Conservation (phyloP, 108 stramenopile species). For the Cyclostephanos tholiformis region DNA sequence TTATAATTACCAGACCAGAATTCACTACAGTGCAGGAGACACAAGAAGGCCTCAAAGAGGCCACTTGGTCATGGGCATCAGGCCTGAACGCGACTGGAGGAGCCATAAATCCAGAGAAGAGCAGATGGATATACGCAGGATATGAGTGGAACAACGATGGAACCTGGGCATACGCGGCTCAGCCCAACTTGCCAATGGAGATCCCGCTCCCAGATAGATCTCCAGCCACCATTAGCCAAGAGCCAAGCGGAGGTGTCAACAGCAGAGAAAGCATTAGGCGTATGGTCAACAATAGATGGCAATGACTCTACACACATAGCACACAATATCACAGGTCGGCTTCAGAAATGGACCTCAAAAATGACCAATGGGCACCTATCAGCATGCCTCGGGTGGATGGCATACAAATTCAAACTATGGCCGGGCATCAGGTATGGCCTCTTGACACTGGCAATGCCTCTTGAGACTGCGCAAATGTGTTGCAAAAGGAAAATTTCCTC, state of each 20-base stretch:
- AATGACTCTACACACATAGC: background rate
- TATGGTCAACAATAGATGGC: background rate
- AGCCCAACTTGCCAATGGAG: background rate
- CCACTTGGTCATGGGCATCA: background rate
- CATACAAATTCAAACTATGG: slow-evolving; percentile 6
- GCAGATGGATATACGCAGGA: background rate
- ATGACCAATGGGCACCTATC: background rate
- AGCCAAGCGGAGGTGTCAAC: background rate
- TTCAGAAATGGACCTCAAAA: background rate
- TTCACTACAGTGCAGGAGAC: background rate
- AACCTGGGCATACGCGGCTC: background rate
- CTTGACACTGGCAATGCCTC: background rate
- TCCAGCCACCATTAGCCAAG: background rate
- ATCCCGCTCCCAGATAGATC: background rate
- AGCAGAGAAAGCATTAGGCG: background rate
- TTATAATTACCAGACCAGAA: background rate
- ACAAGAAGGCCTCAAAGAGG: background rate
- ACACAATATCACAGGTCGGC: background rate
- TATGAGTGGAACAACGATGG: background rate
- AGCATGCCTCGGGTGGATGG: background rate
- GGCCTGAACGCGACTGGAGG: background rate
- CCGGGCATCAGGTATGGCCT: background rate
- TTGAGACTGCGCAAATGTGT: background rate
- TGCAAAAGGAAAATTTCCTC: background rate
- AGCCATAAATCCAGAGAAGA: background rate